Conservation (phyloP, 306 rosid species). For the Fagus sylvatica region DNA sequence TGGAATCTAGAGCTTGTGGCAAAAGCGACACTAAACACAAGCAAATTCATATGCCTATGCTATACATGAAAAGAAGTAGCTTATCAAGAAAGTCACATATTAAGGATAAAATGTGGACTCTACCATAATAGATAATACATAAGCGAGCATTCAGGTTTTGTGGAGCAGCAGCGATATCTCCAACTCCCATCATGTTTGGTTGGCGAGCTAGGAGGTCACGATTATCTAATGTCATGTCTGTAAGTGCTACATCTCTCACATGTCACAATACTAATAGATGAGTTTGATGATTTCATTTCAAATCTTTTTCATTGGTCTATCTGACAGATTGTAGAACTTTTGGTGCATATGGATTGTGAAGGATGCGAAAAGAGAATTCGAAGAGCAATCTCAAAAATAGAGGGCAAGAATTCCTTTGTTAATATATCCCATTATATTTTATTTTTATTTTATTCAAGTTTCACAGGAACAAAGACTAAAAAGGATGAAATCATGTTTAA, state of each 20-base stretch:
- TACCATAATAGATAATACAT: background rate
- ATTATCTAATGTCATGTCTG: conserved; percentile 55
- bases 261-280: background rate
- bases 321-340: conserved; percentile 66
- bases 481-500: too few species aligned
- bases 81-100: background rate
- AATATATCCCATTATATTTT: background rate
- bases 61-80: background rate
- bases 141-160: background rate
- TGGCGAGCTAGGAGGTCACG: conserved; percentile 35
- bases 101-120: background rate
- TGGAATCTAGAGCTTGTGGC: background rate
- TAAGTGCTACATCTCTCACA: conserved; percentile 29
- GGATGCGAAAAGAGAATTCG: conserved; percentile 72
- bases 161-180: background rate
- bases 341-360: conserved; percentile 89
- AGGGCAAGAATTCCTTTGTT: conserved; percentile 40
- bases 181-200: conserved; percentile 48
- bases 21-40: background rate
- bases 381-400: conserved; percentile 63
- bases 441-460: too few species aligned
- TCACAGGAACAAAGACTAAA: too few species aligned
- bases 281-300: background rate
- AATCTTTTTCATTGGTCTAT: background rate
- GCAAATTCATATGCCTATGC: background rate